These are phyloP conservation scores for Hysterangium stoloniferum DNA, from an alignment of 768 basidiomycete species.

Conservation along the genomic window DNA sequence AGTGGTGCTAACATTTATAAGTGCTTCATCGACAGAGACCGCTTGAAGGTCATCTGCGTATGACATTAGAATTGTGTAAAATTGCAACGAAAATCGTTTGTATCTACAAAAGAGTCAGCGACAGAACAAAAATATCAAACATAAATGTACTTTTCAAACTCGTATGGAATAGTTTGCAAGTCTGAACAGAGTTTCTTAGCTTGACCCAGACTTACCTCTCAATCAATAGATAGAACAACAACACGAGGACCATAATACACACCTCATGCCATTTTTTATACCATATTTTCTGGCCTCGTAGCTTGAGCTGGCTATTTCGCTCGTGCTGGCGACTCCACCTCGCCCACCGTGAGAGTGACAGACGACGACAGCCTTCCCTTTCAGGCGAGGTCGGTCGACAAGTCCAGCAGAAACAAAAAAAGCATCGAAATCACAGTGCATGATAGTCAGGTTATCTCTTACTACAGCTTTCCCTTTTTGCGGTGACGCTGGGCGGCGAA, in stretches of 20 bases:
- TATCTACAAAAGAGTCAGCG: slow-evolving; percentile 66
- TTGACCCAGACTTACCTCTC: slow-evolving; percentile 76
- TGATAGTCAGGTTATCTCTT: slow-evolving; percentile 55
- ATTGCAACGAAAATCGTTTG: slow-evolving; percentile 73
- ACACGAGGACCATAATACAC: slow-evolving; percentile 17
- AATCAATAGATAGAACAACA: neutral
- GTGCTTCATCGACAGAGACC: slow-evolving; percentile 93
- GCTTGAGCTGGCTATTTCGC: slow-evolving; percentile 90
- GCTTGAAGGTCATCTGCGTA: slow-evolving; percentile 90
- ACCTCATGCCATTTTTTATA: slow-evolving; percentile 95
- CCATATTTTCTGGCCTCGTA: slow-evolving; percentile 90
- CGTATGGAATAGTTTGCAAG: slow-evolving; percentile 79
- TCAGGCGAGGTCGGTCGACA: slow-evolving; percentile 67
- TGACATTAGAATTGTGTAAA: slow-evolving; percentile 88
- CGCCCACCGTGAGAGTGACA: slow-evolving; percentile 85
- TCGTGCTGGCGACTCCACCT: slow-evolving; percentile 73
- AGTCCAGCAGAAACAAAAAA: slow-evolving; percentile 96
- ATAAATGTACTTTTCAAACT: slow-evolving; percentile 67
- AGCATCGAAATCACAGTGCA: slow-evolving; percentile 94
- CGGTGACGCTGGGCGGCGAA: neutral
- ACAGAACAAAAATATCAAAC: no score
- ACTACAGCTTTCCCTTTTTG: slow-evolving; percentile 37
- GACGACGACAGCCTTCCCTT: slow-evolving; percentile 86
- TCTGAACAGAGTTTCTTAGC: slow-evolving; percentile 69
- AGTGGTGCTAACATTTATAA: slow-evolving; percentile 75